Evolutionary conservation across 495 filamentous ascomycete genomes (phyloP).

Genomic region (Cercophora scortea): DNA sequence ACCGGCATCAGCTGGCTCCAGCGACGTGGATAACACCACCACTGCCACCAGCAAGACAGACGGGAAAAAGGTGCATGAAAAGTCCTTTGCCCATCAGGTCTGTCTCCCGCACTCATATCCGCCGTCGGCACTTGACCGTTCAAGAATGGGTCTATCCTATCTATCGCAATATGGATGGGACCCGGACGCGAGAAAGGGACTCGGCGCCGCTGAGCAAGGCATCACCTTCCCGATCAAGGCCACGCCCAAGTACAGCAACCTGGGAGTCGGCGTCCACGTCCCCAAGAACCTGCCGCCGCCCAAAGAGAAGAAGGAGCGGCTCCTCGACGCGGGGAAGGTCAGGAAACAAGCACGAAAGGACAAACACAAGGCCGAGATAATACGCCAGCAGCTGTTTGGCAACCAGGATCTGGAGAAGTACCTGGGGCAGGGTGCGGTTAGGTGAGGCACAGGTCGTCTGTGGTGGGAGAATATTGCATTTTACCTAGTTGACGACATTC

Average conservation of each 20-base stretch:
- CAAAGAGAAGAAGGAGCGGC: slow-evolving; percentile 42
- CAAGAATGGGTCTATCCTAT: slow-evolving; percentile 64
- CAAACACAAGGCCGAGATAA: slow-evolving; percentile 52
- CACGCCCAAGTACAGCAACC: slow-evolving; percentile 62
- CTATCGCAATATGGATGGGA: slow-evolving; percentile 81
- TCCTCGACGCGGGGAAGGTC: slow-evolving; percentile 63
- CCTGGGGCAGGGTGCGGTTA: slow-evolving; percentile 40
- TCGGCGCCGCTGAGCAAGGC: slow-evolving; percentile 66
- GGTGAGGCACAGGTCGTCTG: background rate
- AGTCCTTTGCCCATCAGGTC: slow-evolving; percentile 73
- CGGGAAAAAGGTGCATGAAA: slow-evolving; percentile 47
- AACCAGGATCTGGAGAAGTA: slow-evolving; percentile 63
- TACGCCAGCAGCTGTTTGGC: slow-evolving; percentile 62
- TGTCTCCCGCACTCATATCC: slow-evolving; percentile 74
- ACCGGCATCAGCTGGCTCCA: background rate
- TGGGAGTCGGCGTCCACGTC: slow-evolving; percentile 57
- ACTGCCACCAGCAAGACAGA: background rate
- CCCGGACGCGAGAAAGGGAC: slow-evolving; percentile 65
- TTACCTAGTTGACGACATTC: too few relatives aligned
- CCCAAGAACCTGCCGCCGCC: slow-evolving; percentile 29
- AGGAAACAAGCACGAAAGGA: slow-evolving; percentile 52
- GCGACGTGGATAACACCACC: background rate
- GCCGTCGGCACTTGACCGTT: slow-evolving; percentile 76
- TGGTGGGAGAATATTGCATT: too few relatives aligned
- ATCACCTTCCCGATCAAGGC: slow-evolving; percentile 68